Percentiles rank a stretch among this genome's conserved stretches.
phyloP scores from a whole-genome alignment of 768 basidiomycete species.

The Tephrocybe sp. region DNA sequence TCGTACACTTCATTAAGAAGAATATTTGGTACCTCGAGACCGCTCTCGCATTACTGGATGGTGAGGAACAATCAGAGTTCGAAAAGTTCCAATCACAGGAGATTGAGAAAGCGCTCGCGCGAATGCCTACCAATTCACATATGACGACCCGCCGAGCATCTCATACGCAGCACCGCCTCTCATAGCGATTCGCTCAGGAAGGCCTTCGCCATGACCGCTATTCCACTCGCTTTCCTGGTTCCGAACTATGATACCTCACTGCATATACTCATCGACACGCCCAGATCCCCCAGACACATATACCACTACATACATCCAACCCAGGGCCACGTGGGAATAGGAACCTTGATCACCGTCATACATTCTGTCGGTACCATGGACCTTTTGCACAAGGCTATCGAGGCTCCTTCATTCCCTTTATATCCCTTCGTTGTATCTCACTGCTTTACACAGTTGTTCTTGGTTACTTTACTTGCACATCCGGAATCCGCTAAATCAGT shows the following conservation, averaged over 20 bases:
- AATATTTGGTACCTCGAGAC: slow-evolving; percentile 97
- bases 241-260: neutral
- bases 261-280: neutral
- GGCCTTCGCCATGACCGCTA: neutral
- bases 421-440: slow-evolving; percentile 9
- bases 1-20: slow-evolving; percentile 97
- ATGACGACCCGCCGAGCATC: slow-evolving; percentile 5
- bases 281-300: neutral
- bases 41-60: slow-evolving; percentile 81
- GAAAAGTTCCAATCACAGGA: slow-evolving; percentile 39
- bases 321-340: neutral
- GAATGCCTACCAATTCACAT: slow-evolving; percentile 10
- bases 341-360: neutral
- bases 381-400: neutral
- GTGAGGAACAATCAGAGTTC: slow-evolving; percentile 66
- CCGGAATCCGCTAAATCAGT: slow-evolving; percentile 1
- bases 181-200: slow-evolving; percentile 3
- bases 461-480: slow-evolving; percentile 3
- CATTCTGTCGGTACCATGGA: slow-evolving; percentile 1
- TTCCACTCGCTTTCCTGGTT: neutral
- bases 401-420: slow-evolving; percentile 2
- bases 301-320: slow-evolving; percentile 10
- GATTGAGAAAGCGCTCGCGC: slow-evolving; percentile 21
- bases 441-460: slow-evolving; percentile 10
- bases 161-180: slow-evolving; percentile 2